Base-by-base conservation (phyloP, 306 rosid genomes). In the Vigna angularis region DNA sequence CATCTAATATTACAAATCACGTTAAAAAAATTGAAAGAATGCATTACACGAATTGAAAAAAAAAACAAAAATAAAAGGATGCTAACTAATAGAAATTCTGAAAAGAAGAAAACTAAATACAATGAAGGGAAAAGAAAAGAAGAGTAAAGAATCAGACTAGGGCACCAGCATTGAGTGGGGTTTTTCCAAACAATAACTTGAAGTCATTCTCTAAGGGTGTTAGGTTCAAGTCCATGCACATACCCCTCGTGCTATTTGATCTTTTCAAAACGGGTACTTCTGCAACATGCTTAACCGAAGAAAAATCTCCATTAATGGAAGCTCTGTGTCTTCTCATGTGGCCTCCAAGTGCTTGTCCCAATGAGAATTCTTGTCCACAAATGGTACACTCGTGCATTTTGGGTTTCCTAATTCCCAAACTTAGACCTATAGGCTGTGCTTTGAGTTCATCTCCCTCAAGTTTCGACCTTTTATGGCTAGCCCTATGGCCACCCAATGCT, bases 301-400 rank as follows among this genome's bases (percentile, higher is more conserved):
- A 53, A 61, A 83, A 77, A 26, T 70, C 77, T 30, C 55, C 57
- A 12, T 62, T 79, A 15, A 59, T 52, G 17, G 32, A 0, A 30
- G 78, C 68, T 68, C 87, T 89, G 20, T 93, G 98, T 75, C 85
- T 82, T 64, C 92, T 83, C 98, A 91, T 93, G 76, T 93, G 98
- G 0, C 98, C 98, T 0, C 98, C 98, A 7, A 93, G 66, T 26
- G 98, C 98, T 38, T 93, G 98, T 0, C 98, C 98, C 83, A 88
- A 45, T 0, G 87, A 50, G 75, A 93, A 93, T 70, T 79, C 77
- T 12, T 77, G 64, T 1, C 98, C 96, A 63, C 98, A 93, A 20
- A 87, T 80, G 7, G 85, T 79, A 73, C 98, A 93, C 75, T 72
- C 80, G 7, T 93, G 97, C 66, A 75, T 79, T 56, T 79, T 91